phyloP scores from a whole-genome alignment of 1,284 basidiomycete genomes.

The Naganishia sp. region DNA sequence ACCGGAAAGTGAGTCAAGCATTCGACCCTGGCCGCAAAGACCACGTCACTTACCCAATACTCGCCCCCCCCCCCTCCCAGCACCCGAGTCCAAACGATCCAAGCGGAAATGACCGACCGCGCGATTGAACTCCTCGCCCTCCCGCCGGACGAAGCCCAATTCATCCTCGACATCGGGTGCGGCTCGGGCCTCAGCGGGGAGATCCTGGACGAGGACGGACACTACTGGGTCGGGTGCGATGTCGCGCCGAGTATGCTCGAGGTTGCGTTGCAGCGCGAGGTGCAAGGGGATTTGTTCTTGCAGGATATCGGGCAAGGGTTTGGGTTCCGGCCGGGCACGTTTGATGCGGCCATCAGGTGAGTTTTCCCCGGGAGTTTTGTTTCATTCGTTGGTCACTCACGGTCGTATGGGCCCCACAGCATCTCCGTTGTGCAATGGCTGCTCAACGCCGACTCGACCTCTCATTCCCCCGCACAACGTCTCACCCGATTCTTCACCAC shows the following conservation, averaged over 20 bases:
- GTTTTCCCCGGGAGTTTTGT: too few relatives aligned
- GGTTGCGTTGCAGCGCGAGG: constrained; percentile 88
- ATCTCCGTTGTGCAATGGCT: constrained; percentile 99
- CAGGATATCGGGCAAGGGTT: constrained; percentile 93
- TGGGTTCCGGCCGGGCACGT: constrained; percentile 91
- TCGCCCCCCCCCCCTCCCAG: constrained; percentile 54
- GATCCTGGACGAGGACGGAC: constrained; percentile 90
- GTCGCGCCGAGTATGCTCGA: constrained; percentile 97
- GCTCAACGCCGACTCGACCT: constrained; percentile 91
- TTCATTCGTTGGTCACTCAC: too few relatives aligned
- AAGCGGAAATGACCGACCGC: constrained; percentile 96
- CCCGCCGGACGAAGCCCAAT: constrained; percentile 72
- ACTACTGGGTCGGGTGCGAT: constrained; percentile 93
- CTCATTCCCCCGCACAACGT: constrained; percentile 89
- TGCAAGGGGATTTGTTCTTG: constrained; percentile 88
- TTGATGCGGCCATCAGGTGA: constrained; percentile 96
- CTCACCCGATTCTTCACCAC: constrained; percentile 94
- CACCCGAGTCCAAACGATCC: constrained; percentile 93
- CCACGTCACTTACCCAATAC: too few relatives aligned
- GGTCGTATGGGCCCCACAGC: constrained; percentile 55
- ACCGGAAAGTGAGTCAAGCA: constrained; percentile 74
- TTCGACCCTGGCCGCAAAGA: not conserved
- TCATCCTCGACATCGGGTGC: constrained; percentile 94
- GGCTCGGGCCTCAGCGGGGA: constrained; percentile 98
- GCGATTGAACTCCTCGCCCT: constrained; percentile 88